Percentiles rank a stretch among this genome's conserved stretches.
phyloP scores from a whole-genome alignment of 2,329 filamentous ascomycete species.

The Blastomyces silverae region DNA sequence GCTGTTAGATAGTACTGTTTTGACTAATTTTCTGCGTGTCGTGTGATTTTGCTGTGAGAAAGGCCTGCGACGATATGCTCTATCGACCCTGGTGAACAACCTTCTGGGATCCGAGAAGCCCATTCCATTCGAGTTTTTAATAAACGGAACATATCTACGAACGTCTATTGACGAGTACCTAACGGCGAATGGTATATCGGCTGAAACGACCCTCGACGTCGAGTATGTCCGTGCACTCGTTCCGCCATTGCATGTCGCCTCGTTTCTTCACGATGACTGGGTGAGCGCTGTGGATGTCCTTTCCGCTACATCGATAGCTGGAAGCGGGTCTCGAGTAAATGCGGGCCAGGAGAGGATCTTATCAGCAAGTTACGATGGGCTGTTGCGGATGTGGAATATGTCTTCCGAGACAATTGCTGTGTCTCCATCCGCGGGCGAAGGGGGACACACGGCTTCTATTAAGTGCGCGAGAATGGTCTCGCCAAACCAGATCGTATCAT shows the following conservation, averaged over 20 bases:
- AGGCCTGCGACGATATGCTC: constrained; percentile 52
- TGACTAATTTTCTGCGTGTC: constrained; percentile 17
- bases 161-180: constrained; percentile 89
- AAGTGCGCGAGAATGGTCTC: constrained; percentile 81
- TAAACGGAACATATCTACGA: constrained; percentile 86
- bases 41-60: constrained; percentile 13
- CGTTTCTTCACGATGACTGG: constrained; percentile 98
- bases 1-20: constrained; percentile 10
- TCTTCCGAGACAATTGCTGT: constrained; percentile 79
- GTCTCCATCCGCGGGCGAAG: constrained; percentile 58
- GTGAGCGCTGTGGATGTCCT: constrained; percentile 80
- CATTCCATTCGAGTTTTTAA: constrained; percentile 73
- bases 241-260: constrained; percentile 80
- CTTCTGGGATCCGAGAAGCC: constrained; percentile 50
- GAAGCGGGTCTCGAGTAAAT: constrained; percentile 40
- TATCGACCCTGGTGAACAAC: constrained; percentile 58
- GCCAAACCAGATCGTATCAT: constrained; percentile 69
- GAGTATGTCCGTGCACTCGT: constrained; percentile 91
- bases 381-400: constrained; percentile 81
- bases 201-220: constrained; percentile 77
- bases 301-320: constrained; percentile 58
- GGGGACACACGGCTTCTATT: constrained; percentile 68
- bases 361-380: constrained; percentile 89
- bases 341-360: constrained; percentile 64
- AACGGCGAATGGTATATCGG: constrained; percentile 73